Evolutionary conservation across 129 eudicot genomes (phyloP), one percentile per base, ranked within the genome.

Genomic region (Lonicera japonica): DNA sequence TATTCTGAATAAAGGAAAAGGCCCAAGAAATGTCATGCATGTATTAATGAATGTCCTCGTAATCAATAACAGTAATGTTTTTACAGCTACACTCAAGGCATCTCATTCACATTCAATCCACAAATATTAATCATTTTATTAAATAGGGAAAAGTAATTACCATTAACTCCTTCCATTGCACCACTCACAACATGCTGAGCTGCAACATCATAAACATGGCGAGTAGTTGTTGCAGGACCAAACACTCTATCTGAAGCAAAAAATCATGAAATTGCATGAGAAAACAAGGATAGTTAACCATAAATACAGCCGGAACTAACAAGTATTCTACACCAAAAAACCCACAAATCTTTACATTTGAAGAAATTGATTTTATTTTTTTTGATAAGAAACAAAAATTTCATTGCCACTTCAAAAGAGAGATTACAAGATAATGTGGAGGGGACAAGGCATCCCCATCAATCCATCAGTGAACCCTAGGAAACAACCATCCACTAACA

Each of bases 191-290:
- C 88, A 79, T 84, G 96, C 25, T 87, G 97, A 21, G 97, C 97
- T 54, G 96, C 96, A 65, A 84, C 80, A 74, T 91, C 97, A 73
- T 87, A 91, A 56, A 91, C 97, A 22, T 91, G 95, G 21, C 86
- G 88, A 7, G 97, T 91, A 38, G 97, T 91, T 38, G 97, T 91
- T 65, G 97, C 89, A 0, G 97, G 97, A 43, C 97, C 97, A 72
- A 91, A 91, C 60, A 91, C 97, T 78, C 85, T 80, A 69, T 91
- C 96, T 91, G 78, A 71, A 79, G 52, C 46, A 67, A 25, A 67
- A 59, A 12, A 54, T 50, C 12, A 52, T 15, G 36, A 60, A 55
- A 21, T 55, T 40, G 20, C 23, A 20, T 34, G 13, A 48, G 19
- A 52, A 23, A 15, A 4, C 10, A 54, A 45, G 40, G 39, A 50